These are phyloP conservation scores for Melampsora larici-populina DNA, from an alignment of 1,284 basidiomycete genomes.

Conservation along the genomic window DNA sequence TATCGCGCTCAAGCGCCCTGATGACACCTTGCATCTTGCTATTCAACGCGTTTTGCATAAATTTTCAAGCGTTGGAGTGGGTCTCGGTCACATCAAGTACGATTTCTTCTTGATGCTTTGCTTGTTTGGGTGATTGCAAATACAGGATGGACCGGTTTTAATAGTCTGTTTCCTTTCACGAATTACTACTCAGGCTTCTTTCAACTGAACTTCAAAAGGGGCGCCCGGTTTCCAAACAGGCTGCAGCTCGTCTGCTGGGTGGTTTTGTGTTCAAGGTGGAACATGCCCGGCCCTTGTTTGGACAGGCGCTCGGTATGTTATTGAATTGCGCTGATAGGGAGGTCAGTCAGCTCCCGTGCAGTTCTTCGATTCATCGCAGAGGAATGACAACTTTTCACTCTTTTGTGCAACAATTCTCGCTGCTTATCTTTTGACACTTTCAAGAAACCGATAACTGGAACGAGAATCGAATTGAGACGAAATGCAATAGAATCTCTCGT, in stretches of 20 bases:
- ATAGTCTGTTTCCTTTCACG: not conserved
- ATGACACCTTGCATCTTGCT: conserved; percentile 27
- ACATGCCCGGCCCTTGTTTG: not conserved
- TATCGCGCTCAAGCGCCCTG: conserved; percentile 26
- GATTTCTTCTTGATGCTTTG: not conserved
- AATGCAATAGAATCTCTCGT: conserved; percentile 48
- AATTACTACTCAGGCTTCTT: not conserved
- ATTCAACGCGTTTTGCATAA: conserved; percentile 16
- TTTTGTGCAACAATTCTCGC: not conserved
- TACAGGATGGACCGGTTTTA: no score
- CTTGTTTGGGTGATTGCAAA: not conserved
- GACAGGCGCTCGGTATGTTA: conserved; percentile 8
- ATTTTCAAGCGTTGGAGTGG: conserved; percentile 17
- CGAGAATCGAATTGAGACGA: conserved; percentile 47
- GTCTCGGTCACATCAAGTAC: conserved; percentile 18
- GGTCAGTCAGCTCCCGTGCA: not conserved
- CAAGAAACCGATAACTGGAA: conserved; percentile 43
- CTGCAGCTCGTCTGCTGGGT: conserved; percentile 27
- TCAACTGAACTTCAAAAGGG: conserved; percentile 10
- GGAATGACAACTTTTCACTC: conserved; percentile 40
- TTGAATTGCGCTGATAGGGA: conserved; percentile 8
- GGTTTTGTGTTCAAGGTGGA: conserved; percentile 23
- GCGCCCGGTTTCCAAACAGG: conserved; percentile 28
- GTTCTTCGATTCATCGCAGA: not conserved
- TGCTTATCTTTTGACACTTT: not conserved